These are phyloP conservation scores for Cercospora sojina DNA, from an alignment of 2,329 filamentous ascomycete genomes.

Conservation along the genomic window DNA sequence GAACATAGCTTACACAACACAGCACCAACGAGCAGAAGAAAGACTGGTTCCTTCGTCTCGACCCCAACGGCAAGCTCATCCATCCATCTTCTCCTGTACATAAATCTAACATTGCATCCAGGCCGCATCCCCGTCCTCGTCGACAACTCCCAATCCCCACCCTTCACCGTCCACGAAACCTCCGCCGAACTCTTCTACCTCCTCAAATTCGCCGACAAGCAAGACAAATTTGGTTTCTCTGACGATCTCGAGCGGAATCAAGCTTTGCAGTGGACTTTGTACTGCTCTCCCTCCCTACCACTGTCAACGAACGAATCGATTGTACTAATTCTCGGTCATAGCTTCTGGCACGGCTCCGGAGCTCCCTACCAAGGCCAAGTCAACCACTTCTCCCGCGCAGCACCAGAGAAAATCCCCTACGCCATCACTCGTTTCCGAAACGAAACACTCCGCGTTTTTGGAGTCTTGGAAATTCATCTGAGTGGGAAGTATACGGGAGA, in stretches of 20 bases:
- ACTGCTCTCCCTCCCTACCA: neutral
- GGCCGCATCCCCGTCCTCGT: constrained; percentile 53
- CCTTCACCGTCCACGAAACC: constrained; percentile 55
- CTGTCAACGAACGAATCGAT: no score
- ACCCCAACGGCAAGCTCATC: constrained; percentile 34
- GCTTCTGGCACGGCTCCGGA: constrained; percentile 51
- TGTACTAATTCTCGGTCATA: neutral
- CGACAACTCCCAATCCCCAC: constrained; percentile 51
- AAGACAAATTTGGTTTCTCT: constrained; percentile 54
- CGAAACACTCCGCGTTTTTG: constrained; percentile 53
- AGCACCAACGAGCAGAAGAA: constrained; percentile 56
- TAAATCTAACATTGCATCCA: neutral
- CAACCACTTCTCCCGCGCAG: constrained; percentile 48
- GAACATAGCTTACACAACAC: neutral
- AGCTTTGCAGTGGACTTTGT: constrained; percentile 53
- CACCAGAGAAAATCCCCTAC: constrained; percentile 50
- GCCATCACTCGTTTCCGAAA: constrained; percentile 54
- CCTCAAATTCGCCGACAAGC: constrained; percentile 50
- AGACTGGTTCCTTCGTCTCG: constrained; percentile 53
- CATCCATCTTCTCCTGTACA: neutral
- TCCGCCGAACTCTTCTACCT: constrained; percentile 56
- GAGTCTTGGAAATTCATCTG: constrained; percentile 57
- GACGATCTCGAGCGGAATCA: constrained; percentile 53
- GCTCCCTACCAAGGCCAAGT: constrained; percentile 48
- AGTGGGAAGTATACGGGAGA: constrained; percentile 53